A percentile compares a stretch with the other conserved stretches of the same genome.
Conservation (phyloP, 2,329 filamentous ascomycete genomes). For the Fusarium hostae region DNA sequence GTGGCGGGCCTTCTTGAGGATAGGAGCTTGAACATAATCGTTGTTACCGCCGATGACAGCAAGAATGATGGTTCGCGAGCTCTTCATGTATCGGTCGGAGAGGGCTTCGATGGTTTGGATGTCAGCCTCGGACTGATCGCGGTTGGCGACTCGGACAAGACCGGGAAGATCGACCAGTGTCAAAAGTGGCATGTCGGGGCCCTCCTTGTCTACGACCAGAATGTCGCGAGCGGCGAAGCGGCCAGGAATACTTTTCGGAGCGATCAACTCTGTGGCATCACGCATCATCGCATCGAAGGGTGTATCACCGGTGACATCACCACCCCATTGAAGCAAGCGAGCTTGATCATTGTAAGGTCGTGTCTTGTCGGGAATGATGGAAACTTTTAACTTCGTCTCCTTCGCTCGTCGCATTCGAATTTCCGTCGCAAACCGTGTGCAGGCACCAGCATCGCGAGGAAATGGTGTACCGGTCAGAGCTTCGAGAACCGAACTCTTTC, state of each 20-base stretch:
- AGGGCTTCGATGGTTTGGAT: constrained; percentile 63
- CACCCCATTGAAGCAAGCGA: constrained; percentile 60
- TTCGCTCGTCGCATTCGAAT: constrained; percentile 63
- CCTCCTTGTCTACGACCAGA: constrained; percentile 68
- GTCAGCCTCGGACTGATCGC: constrained; percentile 63
- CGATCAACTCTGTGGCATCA: constrained; percentile 62
- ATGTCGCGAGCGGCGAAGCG: constrained; percentile 64
- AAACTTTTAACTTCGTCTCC: constrained; percentile 58
- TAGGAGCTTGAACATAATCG: constrained; percentile 64
- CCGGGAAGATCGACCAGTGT: constrained; percentile 72
- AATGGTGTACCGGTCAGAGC: constrained; percentile 72
- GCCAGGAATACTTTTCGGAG: constrained; percentile 60
- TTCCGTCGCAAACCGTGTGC: constrained; percentile 71
- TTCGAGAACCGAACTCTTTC: constrained; percentile 72
- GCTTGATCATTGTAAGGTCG: constrained; percentile 60
- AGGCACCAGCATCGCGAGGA: constrained; percentile 68
- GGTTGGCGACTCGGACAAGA: constrained; percentile 64
- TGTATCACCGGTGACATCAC: constrained; percentile 56
- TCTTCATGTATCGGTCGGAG: constrained; percentile 66
- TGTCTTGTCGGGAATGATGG: constrained; percentile 65
- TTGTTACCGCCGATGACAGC: constrained; percentile 67
- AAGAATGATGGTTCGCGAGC: constrained; percentile 64
- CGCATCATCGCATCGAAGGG: constrained; percentile 64
- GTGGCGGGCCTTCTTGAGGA: constrained; percentile 61
- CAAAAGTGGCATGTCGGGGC: constrained; percentile 68